Conservation (phyloP, 441 rosid species). For the Geranium incanum region DNA sequence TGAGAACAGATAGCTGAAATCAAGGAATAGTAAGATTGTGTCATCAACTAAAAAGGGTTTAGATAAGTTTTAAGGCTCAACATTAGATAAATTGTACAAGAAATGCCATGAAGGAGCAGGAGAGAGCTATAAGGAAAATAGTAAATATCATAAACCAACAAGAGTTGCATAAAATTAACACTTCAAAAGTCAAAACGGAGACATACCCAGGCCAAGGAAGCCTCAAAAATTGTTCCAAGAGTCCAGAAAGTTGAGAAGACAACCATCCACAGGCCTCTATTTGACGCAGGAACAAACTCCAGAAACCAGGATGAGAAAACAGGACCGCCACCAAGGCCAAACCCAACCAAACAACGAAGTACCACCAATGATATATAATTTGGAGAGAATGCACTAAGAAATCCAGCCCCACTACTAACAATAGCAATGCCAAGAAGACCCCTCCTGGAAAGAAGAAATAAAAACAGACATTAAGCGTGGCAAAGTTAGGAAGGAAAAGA, state of each 20-base stretch:
- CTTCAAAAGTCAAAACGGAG: background rate
- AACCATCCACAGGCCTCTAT: slow-evolving; percentile 89
- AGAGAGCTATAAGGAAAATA: too few species aligned
- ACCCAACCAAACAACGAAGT: slow-evolving; percentile 73
- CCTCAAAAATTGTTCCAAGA: slow-evolving; percentile 70
- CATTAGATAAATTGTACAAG: too few species aligned
- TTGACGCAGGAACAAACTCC: slow-evolving; percentile 91
- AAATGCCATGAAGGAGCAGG: too few species aligned
- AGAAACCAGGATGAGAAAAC: slow-evolving; percentile 89
- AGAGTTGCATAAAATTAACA: background rate
- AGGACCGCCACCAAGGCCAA: slow-evolving; percentile 93
- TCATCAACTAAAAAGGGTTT: too few species aligned
- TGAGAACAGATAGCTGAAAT: too few species aligned
- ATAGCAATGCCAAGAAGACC: slow-evolving; percentile 79
- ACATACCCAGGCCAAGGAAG: slow-evolving; percentile 84
- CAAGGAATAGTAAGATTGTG: too few species aligned
- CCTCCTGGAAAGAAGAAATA: slow-evolving; percentile 41
- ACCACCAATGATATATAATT: slow-evolving; percentile 48
- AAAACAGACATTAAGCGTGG: background rate
- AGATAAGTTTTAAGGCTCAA: too few species aligned
- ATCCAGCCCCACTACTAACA: slow-evolving; percentile 68
- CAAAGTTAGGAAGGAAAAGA: background rate
- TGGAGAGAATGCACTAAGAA: slow-evolving; percentile 68
- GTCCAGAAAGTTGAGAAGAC: slow-evolving; percentile 80
- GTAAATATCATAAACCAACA: background rate